Evolutionary conservation across 106 monocot species (phyloP).

Genomic region (Apostasia ramifera): DNA sequence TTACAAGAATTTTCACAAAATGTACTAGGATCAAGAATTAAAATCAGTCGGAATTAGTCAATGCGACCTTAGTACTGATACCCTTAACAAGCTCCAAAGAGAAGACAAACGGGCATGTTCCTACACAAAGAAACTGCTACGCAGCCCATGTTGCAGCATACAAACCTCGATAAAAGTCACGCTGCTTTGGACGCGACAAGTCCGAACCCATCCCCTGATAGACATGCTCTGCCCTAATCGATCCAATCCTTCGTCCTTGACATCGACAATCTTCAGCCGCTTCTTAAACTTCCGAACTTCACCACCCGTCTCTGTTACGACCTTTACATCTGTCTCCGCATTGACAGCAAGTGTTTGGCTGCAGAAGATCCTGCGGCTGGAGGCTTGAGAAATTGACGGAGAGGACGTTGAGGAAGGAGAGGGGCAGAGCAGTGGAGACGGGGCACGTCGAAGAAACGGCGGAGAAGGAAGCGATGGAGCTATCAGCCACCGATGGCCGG

Average conservation of each 20-base stretch:
- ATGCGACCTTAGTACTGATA: too few species aligned
- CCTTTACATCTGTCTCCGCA: conserved; percentile 8
- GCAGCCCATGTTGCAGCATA: too few species aligned
- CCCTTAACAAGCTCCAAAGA: too few species aligned
- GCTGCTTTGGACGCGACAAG: conserved; percentile 80
- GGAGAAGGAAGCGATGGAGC: background rate
- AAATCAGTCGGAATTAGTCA: too few species aligned
- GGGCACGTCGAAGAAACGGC: background rate
- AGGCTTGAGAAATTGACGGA: background rate
- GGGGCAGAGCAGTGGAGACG: conserved; percentile 1
- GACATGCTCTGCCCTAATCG: conserved; percentile 50
- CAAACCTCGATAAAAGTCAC: conserved; percentile 92
- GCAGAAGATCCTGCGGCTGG: conserved; percentile 36
- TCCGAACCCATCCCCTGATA: conserved; percentile 86
- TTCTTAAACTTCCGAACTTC: conserved; percentile 57
- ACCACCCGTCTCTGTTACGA: conserved; percentile 8
- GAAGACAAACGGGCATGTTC: too few species aligned
- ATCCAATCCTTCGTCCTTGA: conserved; percentile 65
- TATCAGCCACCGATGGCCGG: background rate
- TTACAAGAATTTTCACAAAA: too few species aligned
- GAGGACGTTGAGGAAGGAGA: background rate
- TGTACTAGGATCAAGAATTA: too few species aligned
- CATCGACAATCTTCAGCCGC: conserved; percentile 58
- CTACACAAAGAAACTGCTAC: too few species aligned
- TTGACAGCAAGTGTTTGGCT: conserved; percentile 20